Evolutionary conservation across 441 rosid genomes (phyloP).

Genomic region (Iberis amara): DNA sequence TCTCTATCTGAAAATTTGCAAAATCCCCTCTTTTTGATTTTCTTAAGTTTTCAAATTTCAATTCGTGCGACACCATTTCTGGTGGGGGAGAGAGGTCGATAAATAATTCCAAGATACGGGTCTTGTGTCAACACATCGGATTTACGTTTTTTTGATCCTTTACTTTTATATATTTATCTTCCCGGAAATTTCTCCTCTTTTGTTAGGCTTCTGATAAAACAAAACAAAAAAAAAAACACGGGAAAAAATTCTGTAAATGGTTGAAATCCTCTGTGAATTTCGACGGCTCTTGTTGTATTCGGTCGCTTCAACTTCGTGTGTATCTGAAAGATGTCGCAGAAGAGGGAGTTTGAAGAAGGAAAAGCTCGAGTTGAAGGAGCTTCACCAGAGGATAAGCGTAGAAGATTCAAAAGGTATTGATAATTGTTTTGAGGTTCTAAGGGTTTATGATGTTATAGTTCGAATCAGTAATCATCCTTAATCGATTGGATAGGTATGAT

Average conservation of each 20-base stretch:
- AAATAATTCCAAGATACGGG: conserved; percentile 30
- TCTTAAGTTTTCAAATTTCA: neutral
- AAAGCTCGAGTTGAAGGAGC: conserved; percentile 44
- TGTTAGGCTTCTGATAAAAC: neutral
- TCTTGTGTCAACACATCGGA: conserved; percentile 14
- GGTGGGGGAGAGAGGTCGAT: neutral
- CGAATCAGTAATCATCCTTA: neutral
- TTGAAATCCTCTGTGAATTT: conserved; percentile 24
- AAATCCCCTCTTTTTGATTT: conserved; percentile 13
- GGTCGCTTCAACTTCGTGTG: neutral
- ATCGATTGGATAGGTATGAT: neutral
- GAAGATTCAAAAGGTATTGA: conserved; percentile 52
- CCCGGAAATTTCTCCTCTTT: neutral
- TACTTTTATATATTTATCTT: conserved; percentile 10
- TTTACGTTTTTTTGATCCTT: conserved; percentile 20
- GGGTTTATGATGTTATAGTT: neutral
- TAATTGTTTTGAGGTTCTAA: neutral
- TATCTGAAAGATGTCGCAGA: conserved; percentile 57
- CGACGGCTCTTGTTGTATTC: conserved; percentile 24
- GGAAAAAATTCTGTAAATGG: conserved; percentile 21
- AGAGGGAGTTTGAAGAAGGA: conserved; percentile 69
- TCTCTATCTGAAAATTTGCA: conserved; percentile 22
- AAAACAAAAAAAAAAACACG: neutral
- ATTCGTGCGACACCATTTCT: neutral
- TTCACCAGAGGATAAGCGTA: conserved; percentile 57